phyloP scores from a whole-genome alignment of 2,329 filamentous ascomycete species.

The Bertia moriformis region DNA sequence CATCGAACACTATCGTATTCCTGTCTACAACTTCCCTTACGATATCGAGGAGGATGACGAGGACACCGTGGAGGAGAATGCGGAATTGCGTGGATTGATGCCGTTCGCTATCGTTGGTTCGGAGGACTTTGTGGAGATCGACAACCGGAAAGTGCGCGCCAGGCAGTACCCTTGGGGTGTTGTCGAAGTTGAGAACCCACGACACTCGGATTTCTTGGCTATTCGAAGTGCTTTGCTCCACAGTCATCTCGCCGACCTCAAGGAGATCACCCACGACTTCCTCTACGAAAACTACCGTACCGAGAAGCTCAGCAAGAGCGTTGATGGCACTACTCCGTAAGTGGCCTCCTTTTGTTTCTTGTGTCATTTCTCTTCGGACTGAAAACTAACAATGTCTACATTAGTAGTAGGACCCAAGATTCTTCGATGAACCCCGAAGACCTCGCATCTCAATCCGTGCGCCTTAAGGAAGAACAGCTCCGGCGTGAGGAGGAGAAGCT shows the following conservation, averaged over 20 bases:
- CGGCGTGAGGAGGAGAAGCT: constrained; percentile 99
- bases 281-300: constrained; percentile 99
- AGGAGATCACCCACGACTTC: constrained; percentile 99
- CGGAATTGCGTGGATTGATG: constrained; percentile 92
- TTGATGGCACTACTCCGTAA: constrained; percentile 79
- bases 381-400: too few relatives aligned
- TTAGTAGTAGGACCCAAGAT: constrained; percentile 30
- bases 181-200: constrained; percentile 96
- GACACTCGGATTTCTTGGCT: constrained; percentile 95
- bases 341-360: constrained; percentile 22
- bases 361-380: not conserved
- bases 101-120: constrained; percentile 97
- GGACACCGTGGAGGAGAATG: constrained; percentile 98
- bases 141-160: constrained; percentile 79
- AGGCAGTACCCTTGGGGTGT: constrained; percentile 98
- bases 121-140: constrained; percentile 87
- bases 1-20: constrained; percentile 98
- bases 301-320: constrained; percentile 99
- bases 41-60: constrained; percentile 99
- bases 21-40: constrained; percentile 99
- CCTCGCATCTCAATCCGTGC: constrained; percentile 88
- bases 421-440: constrained; percentile 97
- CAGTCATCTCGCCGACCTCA: constrained; percentile 93
- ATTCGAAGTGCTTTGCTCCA: constrained; percentile 92
- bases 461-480: constrained; percentile 98